Evolutionary conservation across 345 rosid species (phyloP).

Genomic region (Carallia brachiata): DNA sequence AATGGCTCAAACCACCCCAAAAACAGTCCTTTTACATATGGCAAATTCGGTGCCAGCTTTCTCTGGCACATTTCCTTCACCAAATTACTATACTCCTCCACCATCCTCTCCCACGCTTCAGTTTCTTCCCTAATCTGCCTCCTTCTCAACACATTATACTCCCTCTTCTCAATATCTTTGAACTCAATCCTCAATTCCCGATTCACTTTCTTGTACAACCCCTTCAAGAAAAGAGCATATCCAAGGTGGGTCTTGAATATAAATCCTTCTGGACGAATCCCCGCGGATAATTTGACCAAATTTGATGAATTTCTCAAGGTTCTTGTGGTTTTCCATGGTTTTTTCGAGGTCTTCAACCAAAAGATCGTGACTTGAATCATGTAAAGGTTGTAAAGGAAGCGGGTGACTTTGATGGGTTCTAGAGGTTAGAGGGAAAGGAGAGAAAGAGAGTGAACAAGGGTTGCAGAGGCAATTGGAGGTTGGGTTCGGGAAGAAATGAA

Average conservation of each 20-base stretch:
- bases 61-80: slow-evolving; percentile 78
- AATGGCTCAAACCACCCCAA: slow-evolving; percentile 91
- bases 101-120: slow-evolving; percentile 86
- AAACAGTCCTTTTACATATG: slow-evolving; percentile 72
- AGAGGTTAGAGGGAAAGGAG: slow-evolving; percentile 36
- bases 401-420: slow-evolving; percentile 11
- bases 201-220: slow-evolving; percentile 42
- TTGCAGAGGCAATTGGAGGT: slow-evolving; percentile 18
- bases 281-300: slow-evolving; percentile 18
- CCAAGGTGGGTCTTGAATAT: slow-evolving; percentile 83
- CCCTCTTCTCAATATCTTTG: slow-evolving; percentile 54
- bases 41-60: slow-evolving; percentile 79
- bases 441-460: slow-evolving; percentile 33
- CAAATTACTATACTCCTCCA: slow-evolving; percentile 67
- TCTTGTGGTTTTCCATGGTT: slow-evolving; percentile 16
- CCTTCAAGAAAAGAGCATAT: slow-evolving; percentile 59
- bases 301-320: slow-evolving; percentile 21
- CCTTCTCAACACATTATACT: slow-evolving; percentile 63
- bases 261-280: slow-evolving; percentile 39
- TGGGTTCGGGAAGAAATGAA: slow-evolving; percentile 30
- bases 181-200: slow-evolving; percentile 47
- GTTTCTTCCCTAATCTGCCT: slow-evolving; percentile 87
- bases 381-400: slow-evolving; percentile 20
- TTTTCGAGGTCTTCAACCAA: slow-evolving; percentile 36
- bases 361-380: slow-evolving; percentile 24